Evolutionary conservation across 2,329 filamentous ascomycete species (phyloP), one percentile per base, ranked within the genome.

Genomic region (Paecilomyces niveus): DNA sequence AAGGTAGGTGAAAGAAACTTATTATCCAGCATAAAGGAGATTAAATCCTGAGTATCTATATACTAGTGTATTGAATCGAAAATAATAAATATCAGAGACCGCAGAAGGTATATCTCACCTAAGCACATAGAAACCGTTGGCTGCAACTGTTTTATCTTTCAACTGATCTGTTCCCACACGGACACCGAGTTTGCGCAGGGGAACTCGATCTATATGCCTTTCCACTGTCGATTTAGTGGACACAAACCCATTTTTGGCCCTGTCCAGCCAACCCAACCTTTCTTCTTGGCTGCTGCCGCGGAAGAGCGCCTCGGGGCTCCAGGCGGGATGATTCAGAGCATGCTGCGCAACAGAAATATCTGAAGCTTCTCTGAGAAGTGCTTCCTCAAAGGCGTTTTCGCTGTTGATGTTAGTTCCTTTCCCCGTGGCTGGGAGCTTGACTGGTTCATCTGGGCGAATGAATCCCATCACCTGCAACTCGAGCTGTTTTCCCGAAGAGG

Each of bases 381-480:
- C 59, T 74, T 75, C 63, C 65, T 76, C 68, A 4, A 64, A 65
- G 1, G 68, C 67, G 6, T 68, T 53, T 69, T 72, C 24, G 72
- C 70, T 21, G 68, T 78, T 66, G 67, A 72, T 15, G 71, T 64
- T 67, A 0, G 75, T 60, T 2, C 75, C 63, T 29, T 60, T 58
- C 18, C 56, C 60, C 3, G 55, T 63, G 6, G 32, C 59, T 7
- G 61, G 61, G 2, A 57, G 51, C 1, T 64, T 66, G 8, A 63
- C 63, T 24, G 65, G 63, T 7, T 57, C 22, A 13, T 60, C 57
- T 9, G 62, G 59, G 9, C 60, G 62, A 49, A 63, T 61, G 35
- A 82, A 86, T 0, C 83, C 85, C 82, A 89, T 84, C 3, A 88
- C 67, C 1, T 85, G 69, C 4, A 88, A 67, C 29, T 82, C 78